Base-by-base conservation (phyloP, 1,284 basidiomycete genomes). In the Sporisorium scitamineum region DNA sequence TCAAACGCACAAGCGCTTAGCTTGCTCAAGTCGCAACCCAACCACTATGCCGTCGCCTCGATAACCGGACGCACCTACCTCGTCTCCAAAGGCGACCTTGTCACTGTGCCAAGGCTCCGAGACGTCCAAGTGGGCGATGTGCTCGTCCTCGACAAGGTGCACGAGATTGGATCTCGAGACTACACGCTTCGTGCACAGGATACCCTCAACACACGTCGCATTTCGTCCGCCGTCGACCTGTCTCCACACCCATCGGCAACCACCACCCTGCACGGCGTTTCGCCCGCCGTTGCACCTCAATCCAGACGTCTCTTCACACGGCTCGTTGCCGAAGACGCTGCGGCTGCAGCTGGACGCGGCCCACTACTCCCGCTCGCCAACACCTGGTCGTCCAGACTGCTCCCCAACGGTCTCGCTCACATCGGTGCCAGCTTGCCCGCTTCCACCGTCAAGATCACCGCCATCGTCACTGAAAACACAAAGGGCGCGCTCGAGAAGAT, bases 391-490 rank as follows among this genome's bases (percentile, higher is more conserved):
- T 70, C 80, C 20, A 56, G 73, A 20, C 62, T 84, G 10, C 16
- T 76, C 1, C 83, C 82, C 0, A 57, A 74, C 3, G 83, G 83
- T 10, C 63, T 84, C 11, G 83, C 82, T 2, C 82, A 83, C 56
- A 71, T 80, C 45, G 83, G 83, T 11, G 79, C 82, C 10, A 67
- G 62, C 27, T 65, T 85, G 3, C 53, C 69, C 4, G 44, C 54
- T 0, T 54, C 66, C 9, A 71, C 80, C 1, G 91, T 97, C 69
- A 88, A 89, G 67, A 92, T 95, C 45, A 89, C 92, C 71, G 92
- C 94, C 22, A 96, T 94, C 18, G 94, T 99, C 14, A 88, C 98
- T 51, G 96, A 99, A 87, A 95, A 99, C 85, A 98, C 96, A 39
- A 97, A 95, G 87, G 93, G 94, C 18, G 90, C 90, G 54, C 91